These are phyloP conservation scores for Cyberlindnera euphorbiiphila DNA, from an alignment of 805 yeast species.

Conservation along the genomic window DNA sequence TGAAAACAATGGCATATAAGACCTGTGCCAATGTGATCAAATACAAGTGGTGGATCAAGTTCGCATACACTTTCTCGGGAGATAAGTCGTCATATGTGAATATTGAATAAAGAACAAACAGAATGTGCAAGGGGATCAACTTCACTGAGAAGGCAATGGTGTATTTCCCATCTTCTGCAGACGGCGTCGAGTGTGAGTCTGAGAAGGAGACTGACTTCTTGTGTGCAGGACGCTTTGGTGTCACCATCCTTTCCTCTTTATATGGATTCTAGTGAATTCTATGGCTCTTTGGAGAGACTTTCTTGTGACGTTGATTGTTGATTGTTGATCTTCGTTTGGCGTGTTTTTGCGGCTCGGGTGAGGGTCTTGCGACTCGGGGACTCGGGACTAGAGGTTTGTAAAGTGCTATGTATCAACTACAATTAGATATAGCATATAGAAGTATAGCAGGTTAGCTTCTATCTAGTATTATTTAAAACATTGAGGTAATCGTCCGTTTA, in stretches of 20 bases:
- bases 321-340: no score
- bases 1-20: constrained; percentile 10
- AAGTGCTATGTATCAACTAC: no score
- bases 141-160: constrained; percentile 9
- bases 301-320: no score
- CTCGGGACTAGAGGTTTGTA: no score
- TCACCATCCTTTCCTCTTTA: neutral
- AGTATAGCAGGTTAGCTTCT: no score
- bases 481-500: constrained; percentile 5
- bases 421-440: no score
- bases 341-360: no score
- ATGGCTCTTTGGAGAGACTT: neutral
- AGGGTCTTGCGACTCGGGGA: no score
- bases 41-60: constrained; percentile 2
- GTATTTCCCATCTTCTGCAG: constrained; percentile 5
- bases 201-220: constrained; percentile 21
- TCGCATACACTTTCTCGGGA: constrained; percentile 1
- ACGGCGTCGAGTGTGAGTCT: constrained; percentile 6
- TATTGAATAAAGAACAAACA: constrained; percentile 4
- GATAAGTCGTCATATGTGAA: constrained; percentile 5
- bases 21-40: constrained; percentile 5
- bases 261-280: neutral
- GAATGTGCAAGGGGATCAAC: constrained; percentile 12
- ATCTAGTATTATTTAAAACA: no score
- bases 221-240: constrained; percentile 9